phyloP scores from a whole-genome alignment of 768 basidiomycete species.

The Russula griseocarnosa region DNA sequence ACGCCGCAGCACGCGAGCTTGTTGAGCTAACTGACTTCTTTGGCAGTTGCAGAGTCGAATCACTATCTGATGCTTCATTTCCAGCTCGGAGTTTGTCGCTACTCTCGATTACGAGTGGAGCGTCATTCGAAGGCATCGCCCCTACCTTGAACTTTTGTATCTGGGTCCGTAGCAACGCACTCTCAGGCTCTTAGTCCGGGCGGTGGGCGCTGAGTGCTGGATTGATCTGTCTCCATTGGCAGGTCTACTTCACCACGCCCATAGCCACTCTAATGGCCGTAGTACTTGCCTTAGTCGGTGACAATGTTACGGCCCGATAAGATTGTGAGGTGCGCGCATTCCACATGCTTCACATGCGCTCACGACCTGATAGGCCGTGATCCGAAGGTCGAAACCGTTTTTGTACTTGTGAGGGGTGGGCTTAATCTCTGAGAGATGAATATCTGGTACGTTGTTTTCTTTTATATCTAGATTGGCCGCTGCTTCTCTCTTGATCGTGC shows the following conservation, averaged over 20 bases:
- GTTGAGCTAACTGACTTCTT: too few species aligned
- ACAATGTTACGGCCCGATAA: too few species aligned
- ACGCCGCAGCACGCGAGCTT: too few species aligned
- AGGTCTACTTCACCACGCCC: too few species aligned
- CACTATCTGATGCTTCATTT: not conserved
- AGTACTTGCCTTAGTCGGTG: too few species aligned
- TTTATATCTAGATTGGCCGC: not conserved
- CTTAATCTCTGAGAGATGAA: not conserved
- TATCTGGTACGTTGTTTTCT: not conserved
- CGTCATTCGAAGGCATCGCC: not conserved
- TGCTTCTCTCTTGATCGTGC: not conserved
- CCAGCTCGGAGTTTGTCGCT: slow-evolving; percentile 2
- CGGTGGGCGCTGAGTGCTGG: too few species aligned
- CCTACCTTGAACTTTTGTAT: not conserved
- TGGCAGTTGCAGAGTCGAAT: not conserved
- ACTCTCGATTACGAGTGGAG: slow-evolving; percentile 6
- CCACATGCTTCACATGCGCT: too few species aligned
- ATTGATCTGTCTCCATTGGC: not conserved
- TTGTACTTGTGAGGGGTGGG: not conserved
- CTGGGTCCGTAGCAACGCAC: not conserved
- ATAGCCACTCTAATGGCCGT: too few species aligned
- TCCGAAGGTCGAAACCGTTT: too few species aligned
- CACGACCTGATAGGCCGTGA: too few species aligned
- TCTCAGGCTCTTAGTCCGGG: too few species aligned
- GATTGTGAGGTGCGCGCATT: too few species aligned